Evolutionary conservation across 192 early-diverging fungal genomes (phyloP), one percentile per base, ranked within the genome.

Genomic region (Chytriomyces confervae): DNA sequence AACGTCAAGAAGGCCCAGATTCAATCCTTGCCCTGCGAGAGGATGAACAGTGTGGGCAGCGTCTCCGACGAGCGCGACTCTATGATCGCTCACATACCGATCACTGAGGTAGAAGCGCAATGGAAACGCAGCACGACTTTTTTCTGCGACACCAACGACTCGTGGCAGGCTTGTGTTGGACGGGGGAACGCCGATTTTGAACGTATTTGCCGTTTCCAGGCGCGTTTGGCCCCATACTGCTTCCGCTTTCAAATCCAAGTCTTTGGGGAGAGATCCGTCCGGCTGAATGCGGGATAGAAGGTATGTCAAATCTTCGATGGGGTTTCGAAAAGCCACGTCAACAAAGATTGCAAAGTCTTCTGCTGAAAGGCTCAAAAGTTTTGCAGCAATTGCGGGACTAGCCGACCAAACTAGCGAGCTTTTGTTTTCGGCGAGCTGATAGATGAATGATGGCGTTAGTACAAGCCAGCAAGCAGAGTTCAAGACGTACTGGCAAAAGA

Each of bases 21-120:
- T 99, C 36, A 99, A 84, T 10, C 97, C 97, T 84, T 97, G 97
- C 6, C 97, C 97, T 8, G 96, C 97, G 69, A 98, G 87, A 46
- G 97, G 97, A 78, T 99, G 96, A 61, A 97, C 91, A 0, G 94
- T 89, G 81, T 99, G 97, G 23, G 96, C 97, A 23, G 97, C 95
- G 81, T 99, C 97, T 89, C 96, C 97, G 67, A 99, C 89, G 76
- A 99, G 87, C 23, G 92, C 96, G 11, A 95, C 83, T 6, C 97
- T 87, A 13, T 9, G 16, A 10, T 94, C 86, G 6, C 85, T 86
- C 13, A 94, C 82, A 80, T 97, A 93, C 75, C 86, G 82, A 75
- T 91, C 91, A 5, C 95, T 89, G 76, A 96, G 91, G 49, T 94
- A 87, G 88, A 99, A 80, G 27, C 88, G 85, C 57, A 98, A 81